These are phyloP conservation scores for Tetracentron sinense DNA, from an alignment of 164 flowering plant genomes.

Conservation along the genomic window DNA sequence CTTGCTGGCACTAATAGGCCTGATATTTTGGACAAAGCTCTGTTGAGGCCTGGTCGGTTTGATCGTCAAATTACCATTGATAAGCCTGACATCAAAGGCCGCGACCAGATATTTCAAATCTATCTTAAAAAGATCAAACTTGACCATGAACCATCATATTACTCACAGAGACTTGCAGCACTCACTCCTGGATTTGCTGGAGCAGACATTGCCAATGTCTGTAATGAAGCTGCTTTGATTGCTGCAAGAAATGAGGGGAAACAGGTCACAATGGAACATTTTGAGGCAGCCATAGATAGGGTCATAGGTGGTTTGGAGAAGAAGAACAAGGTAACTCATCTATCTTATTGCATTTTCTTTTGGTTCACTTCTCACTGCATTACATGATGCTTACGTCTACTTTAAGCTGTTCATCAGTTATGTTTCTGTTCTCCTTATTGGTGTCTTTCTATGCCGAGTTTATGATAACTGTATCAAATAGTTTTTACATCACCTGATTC, in stretches of 20 bases:
- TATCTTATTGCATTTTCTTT: background rate
- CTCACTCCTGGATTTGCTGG: constrained; percentile 10
- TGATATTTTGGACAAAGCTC: constrained; percentile 25
- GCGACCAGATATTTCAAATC: constrained; percentile 26
- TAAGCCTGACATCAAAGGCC: constrained; percentile 30
- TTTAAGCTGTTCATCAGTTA: background rate
- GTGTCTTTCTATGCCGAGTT: too few relatives aligned
- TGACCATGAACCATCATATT: constrained; percentile 26
- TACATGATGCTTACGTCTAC: background rate
- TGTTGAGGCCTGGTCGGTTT: constrained; percentile 32
- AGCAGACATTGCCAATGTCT: constrained; percentile 8
- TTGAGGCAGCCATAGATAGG: constrained; percentile 85
- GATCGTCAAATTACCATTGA: constrained; percentile 25
- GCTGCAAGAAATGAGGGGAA: constrained; percentile 13
- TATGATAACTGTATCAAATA: too few relatives aligned
- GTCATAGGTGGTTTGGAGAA: constrained; percentile 89
- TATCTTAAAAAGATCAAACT: constrained; percentile 25
- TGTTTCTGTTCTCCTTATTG: too few relatives aligned
- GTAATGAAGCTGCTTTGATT: constrained; percentile 10
- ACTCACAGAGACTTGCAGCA: constrained; percentile 19
- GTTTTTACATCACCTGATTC: too few relatives aligned
- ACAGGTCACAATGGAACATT: constrained; percentile 63
- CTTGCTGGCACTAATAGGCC: constrained; percentile 24
- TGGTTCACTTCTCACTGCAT: background rate
- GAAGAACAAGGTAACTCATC: constrained; percentile 61